Conservation (phyloP, 257 asterid genomes). For the Gentiana straminea region DNA sequence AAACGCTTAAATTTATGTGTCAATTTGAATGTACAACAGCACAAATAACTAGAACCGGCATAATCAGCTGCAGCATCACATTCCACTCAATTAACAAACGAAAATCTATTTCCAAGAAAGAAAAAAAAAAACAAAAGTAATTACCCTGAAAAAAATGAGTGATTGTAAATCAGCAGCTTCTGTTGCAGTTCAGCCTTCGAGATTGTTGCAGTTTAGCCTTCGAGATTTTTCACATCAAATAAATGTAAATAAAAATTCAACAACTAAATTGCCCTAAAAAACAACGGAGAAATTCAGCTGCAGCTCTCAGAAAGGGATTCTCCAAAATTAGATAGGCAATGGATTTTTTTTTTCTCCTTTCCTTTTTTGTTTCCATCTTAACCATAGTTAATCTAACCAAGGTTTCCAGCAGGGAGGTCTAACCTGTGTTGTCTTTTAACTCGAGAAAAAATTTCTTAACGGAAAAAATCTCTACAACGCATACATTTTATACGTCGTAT, state of each 20-base stretch:
- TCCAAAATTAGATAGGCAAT: no score
- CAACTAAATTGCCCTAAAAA: constrained; percentile 18
- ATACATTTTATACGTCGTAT: no score
- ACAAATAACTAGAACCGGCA: constrained; percentile 21
- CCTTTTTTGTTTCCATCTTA: no score
- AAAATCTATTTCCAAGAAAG: constrained; percentile 2
- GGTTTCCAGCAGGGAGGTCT: no score
- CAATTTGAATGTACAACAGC: constrained; percentile 14
- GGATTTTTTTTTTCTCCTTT: no score
- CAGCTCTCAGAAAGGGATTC: constrained; percentile 7
- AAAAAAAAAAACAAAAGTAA: constrained; percentile 6
- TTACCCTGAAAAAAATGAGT: constrained; percentile 10
- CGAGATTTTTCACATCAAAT: constrained; percentile 28
- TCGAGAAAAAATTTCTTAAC: no score
- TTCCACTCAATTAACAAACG: not conserved
- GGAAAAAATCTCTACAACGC: no score
- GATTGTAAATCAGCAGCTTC: constrained; percentile 22
- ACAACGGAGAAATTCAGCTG: constrained; percentile 23
- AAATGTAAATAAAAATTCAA: constrained; percentile 19
- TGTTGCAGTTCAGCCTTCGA: constrained; percentile 12
- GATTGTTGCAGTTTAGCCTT: constrained; percentile 11
- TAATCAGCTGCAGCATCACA: constrained; percentile 13
- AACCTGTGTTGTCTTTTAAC: no score
- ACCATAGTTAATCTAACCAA: no score
- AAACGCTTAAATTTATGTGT: constrained; percentile 17